A percentile compares a stretch with the other conserved stretches of the same genome.
Evolutionary conservation across 257 asterid species (phyloP).

Genomic region (Salvia splendens): DNA sequence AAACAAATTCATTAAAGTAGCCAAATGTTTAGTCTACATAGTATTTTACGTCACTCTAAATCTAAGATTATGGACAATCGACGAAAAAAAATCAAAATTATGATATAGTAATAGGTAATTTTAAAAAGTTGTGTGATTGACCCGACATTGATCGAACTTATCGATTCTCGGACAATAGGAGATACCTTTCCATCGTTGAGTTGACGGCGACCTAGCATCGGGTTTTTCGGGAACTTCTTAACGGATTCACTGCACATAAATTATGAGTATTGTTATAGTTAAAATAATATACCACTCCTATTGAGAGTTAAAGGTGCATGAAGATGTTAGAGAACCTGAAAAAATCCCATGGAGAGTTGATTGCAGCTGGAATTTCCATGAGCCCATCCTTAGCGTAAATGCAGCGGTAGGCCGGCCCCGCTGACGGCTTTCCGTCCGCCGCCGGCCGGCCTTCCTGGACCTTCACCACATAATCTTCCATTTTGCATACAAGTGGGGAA

Average conservation of each 20-base stretch:
- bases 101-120: too few relatives aligned
- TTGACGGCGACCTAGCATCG: slow-evolving; percentile 74
- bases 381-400: slow-evolving; percentile 70
- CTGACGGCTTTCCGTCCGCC: slow-evolving; percentile 56
- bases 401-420: slow-evolving; percentile 73
- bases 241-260: slow-evolving; percentile 46
- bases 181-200: slow-evolving; percentile 64
- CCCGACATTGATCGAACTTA: too few relatives aligned
- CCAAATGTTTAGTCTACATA: too few relatives aligned
- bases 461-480: slow-evolving; percentile 59
- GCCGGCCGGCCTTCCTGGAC: slow-evolving; percentile 60
- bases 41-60: too few relatives aligned
- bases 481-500: slow-evolving; percentile 17
- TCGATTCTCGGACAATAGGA: too few relatives aligned
- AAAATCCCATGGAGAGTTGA: slow-evolving; percentile 79
- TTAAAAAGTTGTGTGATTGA: too few relatives aligned
- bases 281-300: background rate
- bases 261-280: too few relatives aligned
- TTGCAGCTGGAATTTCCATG: slow-evolving; percentile 46
- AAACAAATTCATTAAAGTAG: too few relatives aligned
- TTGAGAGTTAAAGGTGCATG: too few relatives aligned
- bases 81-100: too few relatives aligned
- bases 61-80: too few relatives aligned
- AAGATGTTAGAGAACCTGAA: slow-evolving; percentile 51
- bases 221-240: slow-evolving; percentile 43